Evolutionary conservation across 2,329 filamentous ascomycete genomes (phyloP).

Genomic region (Claviceps cyperi): DNA sequence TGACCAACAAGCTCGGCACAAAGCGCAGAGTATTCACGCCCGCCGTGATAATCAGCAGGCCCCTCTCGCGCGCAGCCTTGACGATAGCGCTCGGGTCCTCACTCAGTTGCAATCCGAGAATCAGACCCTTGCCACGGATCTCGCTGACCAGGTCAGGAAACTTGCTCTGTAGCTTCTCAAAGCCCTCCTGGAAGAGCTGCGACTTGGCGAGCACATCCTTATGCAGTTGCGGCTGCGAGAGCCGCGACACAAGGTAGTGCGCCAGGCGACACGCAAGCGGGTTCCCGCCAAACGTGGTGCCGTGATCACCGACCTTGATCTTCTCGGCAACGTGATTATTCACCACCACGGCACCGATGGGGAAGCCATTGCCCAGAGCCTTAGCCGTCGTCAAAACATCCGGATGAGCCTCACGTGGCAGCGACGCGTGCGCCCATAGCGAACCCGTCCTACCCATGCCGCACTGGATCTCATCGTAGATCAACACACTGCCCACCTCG

Average conservation of each 20-base stretch:
- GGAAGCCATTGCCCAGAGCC: conserved; percentile 91
- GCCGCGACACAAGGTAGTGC: conserved; percentile 67
- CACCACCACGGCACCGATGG: conserved; percentile 59
- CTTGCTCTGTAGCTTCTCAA: conserved; percentile 29
- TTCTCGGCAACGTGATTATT: conserved; percentile 25
- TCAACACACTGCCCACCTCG: conserved; percentile 74
- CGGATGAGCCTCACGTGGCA: conserved; percentile 71
- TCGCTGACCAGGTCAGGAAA: conserved; percentile 62
- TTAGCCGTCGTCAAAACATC: conserved; percentile 92
- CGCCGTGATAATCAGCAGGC: conserved; percentile 79
- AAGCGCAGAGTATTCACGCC: conserved; percentile 87
- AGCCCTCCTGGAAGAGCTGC: conserved; percentile 31
- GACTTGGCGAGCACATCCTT: conserved; percentile 53
- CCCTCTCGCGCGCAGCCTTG: conserved; percentile 74
- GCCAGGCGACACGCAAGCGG: conserved; percentile 73
- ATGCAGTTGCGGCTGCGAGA: conserved; percentile 59
- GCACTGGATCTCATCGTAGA: conserved; percentile 97
- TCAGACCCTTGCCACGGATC: conserved; percentile 68
- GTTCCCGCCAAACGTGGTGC: conserved; percentile 89
- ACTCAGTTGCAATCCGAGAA: conserved; percentile 72
- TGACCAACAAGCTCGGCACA: conserved; percentile 74
- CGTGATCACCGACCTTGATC: conserved; percentile 59
- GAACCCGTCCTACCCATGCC: conserved; percentile 75
- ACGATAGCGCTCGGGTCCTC: conserved; percentile 61
- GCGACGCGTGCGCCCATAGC: conserved; percentile 73